Percentiles rank a stretch among this genome's conserved stretches.
These are phyloP conservation scores for Platanthera zijinensis DNA, from an alignment of 106 monocot genomes.

Conservation along the genomic window DNA sequence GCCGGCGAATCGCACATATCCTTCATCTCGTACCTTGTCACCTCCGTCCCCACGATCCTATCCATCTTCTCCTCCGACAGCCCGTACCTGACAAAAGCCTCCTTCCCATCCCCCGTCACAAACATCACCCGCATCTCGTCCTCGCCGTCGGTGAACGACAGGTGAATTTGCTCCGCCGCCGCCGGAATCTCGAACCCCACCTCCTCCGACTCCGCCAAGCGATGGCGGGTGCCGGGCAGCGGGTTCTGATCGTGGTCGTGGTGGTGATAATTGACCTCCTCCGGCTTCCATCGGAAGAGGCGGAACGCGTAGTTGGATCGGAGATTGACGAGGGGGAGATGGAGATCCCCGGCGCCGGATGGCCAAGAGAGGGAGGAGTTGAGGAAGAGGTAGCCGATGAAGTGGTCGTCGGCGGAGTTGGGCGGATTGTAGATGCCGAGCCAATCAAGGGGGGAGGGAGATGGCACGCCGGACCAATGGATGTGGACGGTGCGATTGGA, in stretches of 20 bases:
- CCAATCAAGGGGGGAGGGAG: slow-evolving; percentile 74
- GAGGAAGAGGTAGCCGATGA: slow-evolving; percentile 91
- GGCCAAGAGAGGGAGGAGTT: slow-evolving; percentile 41
- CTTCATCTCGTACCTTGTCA: slow-evolving; percentile 51
- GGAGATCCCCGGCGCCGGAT: slow-evolving; percentile 53
- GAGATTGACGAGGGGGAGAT: slow-evolving; percentile 69
- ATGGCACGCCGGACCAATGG: slow-evolving; percentile 58
- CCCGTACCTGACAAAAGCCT: slow-evolving; percentile 54
- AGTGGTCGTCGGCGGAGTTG: slow-evolving; percentile 40
- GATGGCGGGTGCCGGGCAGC: slow-evolving; percentile 49
- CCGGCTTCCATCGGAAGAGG: slow-evolving; percentile 60
- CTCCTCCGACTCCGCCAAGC: slow-evolving; percentile 45
- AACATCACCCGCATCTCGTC: slow-evolving; percentile 96
- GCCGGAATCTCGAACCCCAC: slow-evolving; percentile 29
- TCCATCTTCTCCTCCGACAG: slow-evolving; percentile 29
- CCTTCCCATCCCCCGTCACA: slow-evolving; percentile 36
- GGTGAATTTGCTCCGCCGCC: slow-evolving; percentile 67
- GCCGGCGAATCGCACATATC: slow-evolving; percentile 93
- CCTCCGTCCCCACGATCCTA: slow-evolving; percentile 34
- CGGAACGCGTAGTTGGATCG: slow-evolving; percentile 71
- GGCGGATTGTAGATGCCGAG: slow-evolving; percentile 92
- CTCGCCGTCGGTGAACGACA: slow-evolving; percentile 54
- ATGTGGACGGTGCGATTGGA: slow-evolving; percentile 44
- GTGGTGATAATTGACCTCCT: slow-evolving; percentile 42
- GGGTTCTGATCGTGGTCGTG: slow-evolving; percentile 88